Percentiles rank a stretch among this genome's conserved stretches.
Evolutionary conservation across 805 yeast genomes (phyloP).

Genomic region (Sugiyamaella boreocaroliniensis): DNA sequence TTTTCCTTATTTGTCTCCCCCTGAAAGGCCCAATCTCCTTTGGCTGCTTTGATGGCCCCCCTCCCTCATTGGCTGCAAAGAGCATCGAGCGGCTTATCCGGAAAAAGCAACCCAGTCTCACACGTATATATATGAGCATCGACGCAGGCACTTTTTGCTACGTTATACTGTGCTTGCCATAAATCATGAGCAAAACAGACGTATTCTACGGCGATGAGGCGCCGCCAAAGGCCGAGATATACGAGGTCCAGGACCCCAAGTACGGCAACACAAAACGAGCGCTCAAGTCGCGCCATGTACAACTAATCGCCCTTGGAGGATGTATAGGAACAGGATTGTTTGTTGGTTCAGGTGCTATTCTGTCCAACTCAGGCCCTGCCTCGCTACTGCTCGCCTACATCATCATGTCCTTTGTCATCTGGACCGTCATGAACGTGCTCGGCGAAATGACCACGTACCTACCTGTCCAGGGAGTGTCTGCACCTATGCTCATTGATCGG

Average conservation of each 20-base stretch:
- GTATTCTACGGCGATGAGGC: conserved; percentile 1
- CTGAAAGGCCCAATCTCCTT: too few relatives aligned
- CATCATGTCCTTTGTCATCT: conserved; percentile 56
- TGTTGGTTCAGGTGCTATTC: conserved; percentile 61
- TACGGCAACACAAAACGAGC: conserved; percentile 22
- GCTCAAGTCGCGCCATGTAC: conserved; percentile 57
- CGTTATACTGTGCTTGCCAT: neutral
- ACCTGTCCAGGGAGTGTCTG: conserved; percentile 59
- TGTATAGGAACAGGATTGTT: conserved; percentile 74
- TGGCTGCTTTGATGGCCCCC: too few relatives aligned
- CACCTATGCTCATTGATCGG: conserved; percentile 51
- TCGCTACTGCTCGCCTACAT: conserved; percentile 55
- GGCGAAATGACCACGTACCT: conserved; percentile 51
- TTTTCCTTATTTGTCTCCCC: too few relatives aligned
- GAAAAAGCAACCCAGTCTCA: too few relatives aligned
- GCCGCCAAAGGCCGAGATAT: neutral
- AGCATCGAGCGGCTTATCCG: too few relatives aligned
- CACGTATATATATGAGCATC: too few relatives aligned
- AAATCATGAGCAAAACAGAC: neutral
- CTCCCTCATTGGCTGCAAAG: too few relatives aligned
- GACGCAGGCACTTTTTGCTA: neutral
- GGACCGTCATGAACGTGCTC: conserved; percentile 53
- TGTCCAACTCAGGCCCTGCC: conserved; percentile 69
- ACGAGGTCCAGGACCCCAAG: neutral
- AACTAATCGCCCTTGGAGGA: conserved; percentile 72